Evolutionary conservation across 768 basidiomycete species (phyloP).

Genomic region (Ramaria sp.): DNA sequence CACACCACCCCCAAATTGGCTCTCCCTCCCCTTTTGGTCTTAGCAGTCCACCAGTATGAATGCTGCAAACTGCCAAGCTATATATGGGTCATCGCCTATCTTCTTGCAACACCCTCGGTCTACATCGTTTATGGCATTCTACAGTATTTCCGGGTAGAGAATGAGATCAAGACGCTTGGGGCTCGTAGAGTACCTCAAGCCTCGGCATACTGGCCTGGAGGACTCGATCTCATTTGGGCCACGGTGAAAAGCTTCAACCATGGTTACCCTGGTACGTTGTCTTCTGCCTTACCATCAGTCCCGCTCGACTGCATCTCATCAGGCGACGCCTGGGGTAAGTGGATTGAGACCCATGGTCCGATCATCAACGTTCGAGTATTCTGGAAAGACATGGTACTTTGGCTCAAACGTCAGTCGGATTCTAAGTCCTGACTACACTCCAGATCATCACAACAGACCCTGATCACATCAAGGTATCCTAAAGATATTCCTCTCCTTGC

Average conservation of each 20-base stretch:
- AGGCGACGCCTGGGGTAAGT: slow-evolving; percentile 19
- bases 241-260: slow-evolving; percentile 16
- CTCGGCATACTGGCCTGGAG: slow-evolving; percentile 25
- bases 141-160: slow-evolving; percentile 6
- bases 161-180: slow-evolving; percentile 14
- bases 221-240: slow-evolving; percentile 23
- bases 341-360: slow-evolving; percentile 20
- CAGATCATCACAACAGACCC: neutral
- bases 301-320: neutral
- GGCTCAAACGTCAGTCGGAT: neutral
- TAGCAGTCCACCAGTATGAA: neutral
- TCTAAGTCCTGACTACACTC: slow-evolving; percentile 35
- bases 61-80: neutral
- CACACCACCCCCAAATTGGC: neutral
- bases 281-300: neutral
- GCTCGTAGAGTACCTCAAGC: slow-evolving; percentile 25
- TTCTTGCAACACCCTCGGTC: neutral
- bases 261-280: slow-evolving; percentile 21
- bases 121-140: neutral
- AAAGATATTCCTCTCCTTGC: neutral
- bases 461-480: neutral
- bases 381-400: slow-evolving; percentile 3
- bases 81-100: neutral
- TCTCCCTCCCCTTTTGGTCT: neutral
- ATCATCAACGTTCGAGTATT: slow-evolving; percentile 20